Percentiles rank a stretch among this genome's conserved stretches.
Evolutionary conservation across 352 stramenopile genomes (phyloP).

Genomic region (Globisporangium nunn): DNA sequence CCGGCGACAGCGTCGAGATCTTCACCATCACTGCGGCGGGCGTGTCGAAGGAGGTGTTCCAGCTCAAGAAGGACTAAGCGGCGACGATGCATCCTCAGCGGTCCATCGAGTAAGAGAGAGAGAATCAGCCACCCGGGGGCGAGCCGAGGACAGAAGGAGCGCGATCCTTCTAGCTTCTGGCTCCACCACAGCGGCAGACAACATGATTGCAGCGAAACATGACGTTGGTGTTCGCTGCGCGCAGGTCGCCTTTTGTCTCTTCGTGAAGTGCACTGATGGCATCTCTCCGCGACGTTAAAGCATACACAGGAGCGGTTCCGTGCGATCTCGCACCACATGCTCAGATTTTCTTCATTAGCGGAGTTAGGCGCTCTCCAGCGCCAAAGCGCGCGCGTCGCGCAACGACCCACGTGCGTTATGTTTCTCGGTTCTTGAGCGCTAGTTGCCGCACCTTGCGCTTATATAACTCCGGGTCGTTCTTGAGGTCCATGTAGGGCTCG

Average conservation of each 20-base stretch:
- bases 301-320: too few relatives aligned
- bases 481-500: constrained; percentile 85
- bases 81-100: neutral
- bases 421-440: constrained; percentile 82
- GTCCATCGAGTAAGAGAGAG: neutral
- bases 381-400: neutral
- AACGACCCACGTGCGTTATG: constrained; percentile 17
- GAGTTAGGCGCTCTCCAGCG: neutral
- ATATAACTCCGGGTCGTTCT: constrained; percentile 87
- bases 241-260: too few relatives aligned
- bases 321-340: too few relatives aligned
- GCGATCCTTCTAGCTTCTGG: neutral
- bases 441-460: constrained; percentile 79
- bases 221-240: neutral
- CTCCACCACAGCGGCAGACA: neutral
- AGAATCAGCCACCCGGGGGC: neutral
- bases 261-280: too few relatives aligned
- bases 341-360: neutral
- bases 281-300: too few relatives aligned
- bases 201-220: neutral
- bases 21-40: constrained; percentile 93
- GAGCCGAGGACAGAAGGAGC: neutral
- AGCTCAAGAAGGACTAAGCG: constrained; percentile 94
- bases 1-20: constrained; percentile 97
- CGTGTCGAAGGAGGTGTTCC: constrained; percentile 88